Evolutionary conservation across 2,329 filamentous ascomycete species (phyloP), one percentile per base, ranked within the genome.

Genomic region (Cladophialophora yegresii): DNA sequence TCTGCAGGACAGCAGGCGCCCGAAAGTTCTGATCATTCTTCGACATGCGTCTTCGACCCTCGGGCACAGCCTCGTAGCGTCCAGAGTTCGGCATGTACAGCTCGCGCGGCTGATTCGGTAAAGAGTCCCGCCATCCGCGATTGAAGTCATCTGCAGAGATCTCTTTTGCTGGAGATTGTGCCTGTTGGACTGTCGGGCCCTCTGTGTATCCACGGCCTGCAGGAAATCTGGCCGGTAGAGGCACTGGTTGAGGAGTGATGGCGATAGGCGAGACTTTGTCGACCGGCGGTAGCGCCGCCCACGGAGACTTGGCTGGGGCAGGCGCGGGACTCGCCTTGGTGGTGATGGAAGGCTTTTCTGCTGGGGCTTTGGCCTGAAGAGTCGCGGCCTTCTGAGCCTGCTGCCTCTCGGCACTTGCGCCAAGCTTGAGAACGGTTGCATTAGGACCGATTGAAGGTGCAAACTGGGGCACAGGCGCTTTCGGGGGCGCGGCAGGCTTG

Each of bases 71-170:
- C 74, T 98, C 93, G 71, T 96, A 96, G 57, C 92, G 89, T 20
- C 93, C 93, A 60, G 92, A 96, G 61, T 96, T 90, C n/a, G 93
- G 96, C 75, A 98, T 97, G 79, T 88, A 98, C 0, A 98, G 81
- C 75, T 98, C 93, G 62, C 90, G 84, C 67, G 86, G 87, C 10
- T 84, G 82, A 62, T 84, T 82, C 0, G 81, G 74, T 40, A 83
- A 82, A 4, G 87, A 85, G 67, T 96, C 92, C 72, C 90, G 85
- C 88, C 91, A 96, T 36, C 89, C 86, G 67, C 95, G 85, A 75
- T 89, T 96, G 73, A 97, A 98, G 70, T 96, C 93, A 75, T 98
- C 95, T 0, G 93, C 90, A 5, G 92, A 91, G 68, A 97, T 96
- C 74, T 98, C 93, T 73, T 92, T 91, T 0, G 89, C 84, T 26